These are phyloP conservation scores for Ogataea kodamae DNA, from an alignment of 805 yeast genomes.

Conservation along the genomic window DNA sequence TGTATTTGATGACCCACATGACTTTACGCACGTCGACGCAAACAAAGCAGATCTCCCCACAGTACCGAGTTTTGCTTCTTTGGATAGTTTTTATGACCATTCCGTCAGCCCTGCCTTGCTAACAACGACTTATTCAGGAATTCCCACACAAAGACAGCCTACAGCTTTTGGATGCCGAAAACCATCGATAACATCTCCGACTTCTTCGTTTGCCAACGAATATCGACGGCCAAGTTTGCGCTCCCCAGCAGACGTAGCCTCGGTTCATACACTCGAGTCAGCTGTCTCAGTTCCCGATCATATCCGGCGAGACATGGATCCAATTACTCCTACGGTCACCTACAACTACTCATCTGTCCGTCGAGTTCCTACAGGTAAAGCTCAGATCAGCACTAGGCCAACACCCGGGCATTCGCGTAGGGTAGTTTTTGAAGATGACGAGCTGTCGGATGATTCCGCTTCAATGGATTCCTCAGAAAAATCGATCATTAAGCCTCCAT, in stretches of 20 bases:
- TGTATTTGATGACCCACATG: too few species aligned
- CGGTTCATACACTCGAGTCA: constrained; percentile 20
- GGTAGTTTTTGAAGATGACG: constrained; percentile 15
- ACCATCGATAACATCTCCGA: constrained; percentile 6
- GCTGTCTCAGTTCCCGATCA: constrained; percentile 28
- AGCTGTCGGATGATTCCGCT: constrained; percentile 12
- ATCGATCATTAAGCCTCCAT: neutral
- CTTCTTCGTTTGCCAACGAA: constrained; percentile 6
- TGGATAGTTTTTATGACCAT: constrained; percentile 58
- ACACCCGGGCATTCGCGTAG: constrained; percentile 17
- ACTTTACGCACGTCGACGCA: too few species aligned
- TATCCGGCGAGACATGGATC: constrained; percentile 23
- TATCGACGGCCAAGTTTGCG: neutral
- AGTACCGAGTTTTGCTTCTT: constrained; percentile 73
- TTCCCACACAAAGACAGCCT: constrained; percentile 14
- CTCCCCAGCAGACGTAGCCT: constrained; percentile 4
- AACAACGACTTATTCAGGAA: constrained; percentile 5
- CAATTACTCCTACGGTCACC: constrained; percentile 19
- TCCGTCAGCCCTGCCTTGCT: constrained; percentile 11
- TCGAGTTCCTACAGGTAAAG: too few species aligned
- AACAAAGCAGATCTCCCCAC: constrained; percentile 42
- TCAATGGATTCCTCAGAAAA: too few species aligned
- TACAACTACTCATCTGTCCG: too few species aligned
- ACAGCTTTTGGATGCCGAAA: constrained; percentile 5
- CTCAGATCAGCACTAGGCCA: too few species aligned